These are phyloP conservation scores for Rhizopogon roseolus DNA, from an alignment of 768 basidiomycete species.

Conservation along the genomic window DNA sequence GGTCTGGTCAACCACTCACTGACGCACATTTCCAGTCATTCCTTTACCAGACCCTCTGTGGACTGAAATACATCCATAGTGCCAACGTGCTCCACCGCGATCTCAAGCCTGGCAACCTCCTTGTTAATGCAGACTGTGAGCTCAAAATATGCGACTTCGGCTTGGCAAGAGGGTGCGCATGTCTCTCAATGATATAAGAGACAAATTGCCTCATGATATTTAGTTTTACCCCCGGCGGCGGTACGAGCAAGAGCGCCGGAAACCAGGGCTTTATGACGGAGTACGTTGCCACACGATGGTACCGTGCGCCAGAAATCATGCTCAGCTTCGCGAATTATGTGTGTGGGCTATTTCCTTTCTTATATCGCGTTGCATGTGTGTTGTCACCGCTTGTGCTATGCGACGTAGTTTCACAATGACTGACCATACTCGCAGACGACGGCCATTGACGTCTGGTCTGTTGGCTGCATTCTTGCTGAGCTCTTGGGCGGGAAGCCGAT, in stretches of 20 bases:
- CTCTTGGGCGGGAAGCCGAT: constrained; percentile 91
- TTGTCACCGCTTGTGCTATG: too few relatives aligned
- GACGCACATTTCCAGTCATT: constrained; percentile 95
- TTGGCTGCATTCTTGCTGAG: constrained; percentile 94
- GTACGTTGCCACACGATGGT: constrained; percentile 99
- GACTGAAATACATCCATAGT: constrained; percentile 96
- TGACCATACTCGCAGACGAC: constrained; percentile 54
- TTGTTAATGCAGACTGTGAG: constrained; percentile 98
- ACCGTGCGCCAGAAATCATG: constrained; percentile 99
- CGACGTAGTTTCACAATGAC: not conserved
- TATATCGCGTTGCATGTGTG: not conserved
- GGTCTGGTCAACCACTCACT: constrained; percentile 82
- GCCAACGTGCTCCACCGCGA: constrained; percentile 97
- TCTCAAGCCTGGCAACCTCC: constrained; percentile 90
- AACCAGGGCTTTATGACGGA: constrained; percentile 99
- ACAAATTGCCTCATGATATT: not conserved
- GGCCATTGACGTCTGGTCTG: constrained; percentile 93
- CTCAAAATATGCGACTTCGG: constrained; percentile 99
- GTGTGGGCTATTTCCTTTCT: constrained; percentile 23
- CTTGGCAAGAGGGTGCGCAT: constrained; percentile 66
- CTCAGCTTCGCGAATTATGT: constrained; percentile 94
- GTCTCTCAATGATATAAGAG: too few relatives aligned
- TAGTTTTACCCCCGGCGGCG: constrained; percentile 74
- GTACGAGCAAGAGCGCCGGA: constrained; percentile 65
- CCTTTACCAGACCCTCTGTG: constrained; percentile 97